These are phyloP conservation scores for Pyrenula aspistea DNA, from an alignment of 495 filamentous ascomycete species.

Conservation along the genomic window DNA sequence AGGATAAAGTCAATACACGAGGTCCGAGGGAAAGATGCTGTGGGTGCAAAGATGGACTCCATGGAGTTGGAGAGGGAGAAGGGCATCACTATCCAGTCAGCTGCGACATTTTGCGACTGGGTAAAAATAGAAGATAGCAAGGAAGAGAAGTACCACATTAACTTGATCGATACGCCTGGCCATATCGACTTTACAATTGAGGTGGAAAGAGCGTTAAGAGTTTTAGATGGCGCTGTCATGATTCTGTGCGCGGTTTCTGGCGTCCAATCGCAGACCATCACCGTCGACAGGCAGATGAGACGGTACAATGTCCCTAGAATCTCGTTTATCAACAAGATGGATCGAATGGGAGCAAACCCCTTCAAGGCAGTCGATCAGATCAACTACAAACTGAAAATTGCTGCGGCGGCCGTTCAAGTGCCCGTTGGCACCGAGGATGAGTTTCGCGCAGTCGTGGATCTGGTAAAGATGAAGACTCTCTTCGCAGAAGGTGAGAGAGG, in stretches of 20 bases:
- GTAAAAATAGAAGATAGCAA: slow-evolving; percentile 65
- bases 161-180: slow-evolving; percentile 96
- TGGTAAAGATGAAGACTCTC: slow-evolving; percentile 84
- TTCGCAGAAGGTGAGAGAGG: slow-evolving; percentile 81
- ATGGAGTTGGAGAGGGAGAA: slow-evolving; percentile 98
- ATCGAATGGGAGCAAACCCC: slow-evolving; percentile 95
- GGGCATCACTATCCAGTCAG: slow-evolving; percentile 97
- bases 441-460: slow-evolving; percentile 88
- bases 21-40: slow-evolving; percentile 86
- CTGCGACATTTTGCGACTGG: slow-evolving; percentile 98
- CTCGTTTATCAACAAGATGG: slow-evolving; percentile 99
- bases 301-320: slow-evolving; percentile 93
- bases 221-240: slow-evolving; percentile 96
- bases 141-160: slow-evolving; percentile 91
- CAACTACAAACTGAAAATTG: slow-evolving; percentile 84
- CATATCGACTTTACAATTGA: slow-evolving; percentile 99
- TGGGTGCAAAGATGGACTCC: slow-evolving; percentile 99
- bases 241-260: slow-evolving; percentile 96
- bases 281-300: slow-evolving; percentile 97
- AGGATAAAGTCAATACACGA: slow-evolving; percentile 96
- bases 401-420: slow-evolving; percentile 88
- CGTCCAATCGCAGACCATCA: slow-evolving; percentile 96
- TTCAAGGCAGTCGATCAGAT: slow-evolving; percentile 98
- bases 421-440: slow-evolving; percentile 89
- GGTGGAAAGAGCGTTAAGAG: slow-evolving; percentile 90